Conservation (phyloP, 352 stramenopile species). For the Pythium guiyangense region DNA sequence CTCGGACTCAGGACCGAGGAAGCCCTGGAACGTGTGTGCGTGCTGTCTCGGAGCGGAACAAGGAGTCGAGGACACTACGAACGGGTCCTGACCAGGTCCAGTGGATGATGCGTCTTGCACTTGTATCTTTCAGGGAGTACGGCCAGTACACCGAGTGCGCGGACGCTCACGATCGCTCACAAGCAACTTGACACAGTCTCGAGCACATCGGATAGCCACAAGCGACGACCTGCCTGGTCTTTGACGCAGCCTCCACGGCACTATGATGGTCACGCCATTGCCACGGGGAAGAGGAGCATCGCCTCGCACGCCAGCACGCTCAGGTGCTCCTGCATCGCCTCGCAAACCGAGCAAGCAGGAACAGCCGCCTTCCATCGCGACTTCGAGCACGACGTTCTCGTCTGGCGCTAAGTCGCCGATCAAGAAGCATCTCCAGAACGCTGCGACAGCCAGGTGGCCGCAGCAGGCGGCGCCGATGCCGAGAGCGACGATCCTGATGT, state of each 20-base stretch:
- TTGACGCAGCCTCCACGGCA: background rate
- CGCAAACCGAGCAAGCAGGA: constrained; percentile 9
- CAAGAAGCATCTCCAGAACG: constrained; percentile 51
- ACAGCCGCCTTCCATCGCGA: background rate
- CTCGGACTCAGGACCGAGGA: too few relatives aligned
- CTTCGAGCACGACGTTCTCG: background rate
- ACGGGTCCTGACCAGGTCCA: too few relatives aligned
- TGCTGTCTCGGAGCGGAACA: too few relatives aligned
- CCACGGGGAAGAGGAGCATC: background rate
- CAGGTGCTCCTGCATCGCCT: background rate
- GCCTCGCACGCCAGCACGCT: background rate
- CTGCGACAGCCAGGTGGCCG: constrained; percentile 4
- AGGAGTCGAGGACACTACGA: too few relatives aligned
- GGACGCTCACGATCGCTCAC: background rate
- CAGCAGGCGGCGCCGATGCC: background rate
- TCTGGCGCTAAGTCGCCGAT: constrained; percentile 33
- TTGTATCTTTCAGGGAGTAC: background rate
- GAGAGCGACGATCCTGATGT: background rate
- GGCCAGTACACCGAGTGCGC: background rate
- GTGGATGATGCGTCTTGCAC: too few relatives aligned
- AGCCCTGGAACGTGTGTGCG: too few relatives aligned
- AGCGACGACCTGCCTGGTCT: background rate
- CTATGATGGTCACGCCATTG: constrained; percentile 23
- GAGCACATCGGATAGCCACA: background rate
- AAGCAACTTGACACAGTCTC: background rate